Evolutionary conservation across 2,329 filamentous ascomycete species (phyloP).

Genomic region (Calonectria pseudoturangicola): DNA sequence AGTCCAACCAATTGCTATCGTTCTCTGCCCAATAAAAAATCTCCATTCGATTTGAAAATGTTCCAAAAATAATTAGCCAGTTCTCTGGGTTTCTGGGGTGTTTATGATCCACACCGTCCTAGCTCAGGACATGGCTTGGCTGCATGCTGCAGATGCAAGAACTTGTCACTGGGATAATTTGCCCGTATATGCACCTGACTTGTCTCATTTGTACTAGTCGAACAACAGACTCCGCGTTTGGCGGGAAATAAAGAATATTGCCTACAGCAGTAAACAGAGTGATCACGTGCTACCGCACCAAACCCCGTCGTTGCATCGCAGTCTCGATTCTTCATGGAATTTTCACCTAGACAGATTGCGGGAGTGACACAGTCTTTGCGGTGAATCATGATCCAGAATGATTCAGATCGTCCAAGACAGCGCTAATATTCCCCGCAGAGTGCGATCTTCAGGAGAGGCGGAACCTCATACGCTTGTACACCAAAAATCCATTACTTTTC

Average conservation of each 20-base stretch:
- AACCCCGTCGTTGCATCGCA: not conserved
- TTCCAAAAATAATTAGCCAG: not conserved
- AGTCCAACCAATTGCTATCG: slow-evolving; percentile 8
- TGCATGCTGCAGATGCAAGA: not conserved
- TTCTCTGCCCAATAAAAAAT: not conserved
- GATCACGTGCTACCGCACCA: not conserved
- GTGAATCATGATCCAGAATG: not conserved
- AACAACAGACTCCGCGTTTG: not conserved
- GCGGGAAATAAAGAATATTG: not conserved
- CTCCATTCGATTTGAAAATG: not conserved
- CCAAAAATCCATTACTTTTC: not conserved
- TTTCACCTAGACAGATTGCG: not conserved
- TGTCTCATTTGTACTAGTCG: not conserved
- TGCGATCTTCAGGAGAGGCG: not conserved
- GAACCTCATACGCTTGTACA: slow-evolving; percentile 5
- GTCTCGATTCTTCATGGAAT: not conserved
- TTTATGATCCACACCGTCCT: not conserved
- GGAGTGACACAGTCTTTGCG: not conserved
- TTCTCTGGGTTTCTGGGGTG: not conserved
- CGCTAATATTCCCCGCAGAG: not conserved
- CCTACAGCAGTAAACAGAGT: slow-evolving; percentile 1
- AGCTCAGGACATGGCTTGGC: slow-evolving; percentile 17
- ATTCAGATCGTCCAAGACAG: not conserved
- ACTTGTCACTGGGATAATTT: not conserved
- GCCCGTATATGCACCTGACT: not conserved